A percentile compares a stretch with the other conserved stretches of the same genome.
Conservation (phyloP, 140 eudicot genomes). For the Bidens hawaiensis region DNA sequence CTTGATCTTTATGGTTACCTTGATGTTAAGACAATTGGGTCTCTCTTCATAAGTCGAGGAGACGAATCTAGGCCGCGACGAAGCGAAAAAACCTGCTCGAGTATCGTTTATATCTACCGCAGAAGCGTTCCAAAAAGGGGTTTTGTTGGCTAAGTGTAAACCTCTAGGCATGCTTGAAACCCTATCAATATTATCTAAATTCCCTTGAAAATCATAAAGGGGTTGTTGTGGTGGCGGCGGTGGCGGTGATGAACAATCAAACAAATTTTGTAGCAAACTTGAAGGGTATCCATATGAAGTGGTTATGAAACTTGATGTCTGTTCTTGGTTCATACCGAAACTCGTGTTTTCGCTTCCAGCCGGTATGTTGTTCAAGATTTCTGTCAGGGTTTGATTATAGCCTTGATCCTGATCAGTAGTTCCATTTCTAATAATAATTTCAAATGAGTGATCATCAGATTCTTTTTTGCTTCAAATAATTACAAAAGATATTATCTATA, state of each 20-base stretch:
- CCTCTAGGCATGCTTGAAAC: slow-evolving; percentile 30
- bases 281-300: slow-evolving; percentile 52
- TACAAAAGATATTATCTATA: slow-evolving; percentile 31
- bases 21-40: slow-evolving; percentile 25
- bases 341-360: too few relatives aligned
- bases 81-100: slow-evolving; percentile 26
- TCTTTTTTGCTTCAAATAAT: slow-evolving; percentile 34
- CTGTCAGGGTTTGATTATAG: slow-evolving; percentile 41
- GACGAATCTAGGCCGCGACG: slow-evolving; percentile 35
- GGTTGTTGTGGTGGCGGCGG: slow-evolving; percentile 21
- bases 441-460: slow-evolving; percentile 24
- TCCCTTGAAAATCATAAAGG: slow-evolving; percentile 18
- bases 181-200: slow-evolving; percentile 17
- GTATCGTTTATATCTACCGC: slow-evolving; percentile 28
- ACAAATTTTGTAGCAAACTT: slow-evolving; percentile 53
- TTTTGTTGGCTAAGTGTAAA: slow-evolving; percentile 28
- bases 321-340: slow-evolving; percentile 31
- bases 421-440: slow-evolving; percentile 20
- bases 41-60: slow-evolving; percentile 35
- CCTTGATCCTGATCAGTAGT: slow-evolving; percentile 26
- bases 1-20: slow-evolving; percentile 11
- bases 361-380: slow-evolving; percentile 34
- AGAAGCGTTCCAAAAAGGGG: slow-evolving; percentile 34
- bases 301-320: slow-evolving; percentile 22
- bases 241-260: slow-evolving; percentile 27